Evolutionary conservation across 2,329 filamentous ascomycete species (phyloP).

Genomic region (Elsinoe fawcettii): DNA sequence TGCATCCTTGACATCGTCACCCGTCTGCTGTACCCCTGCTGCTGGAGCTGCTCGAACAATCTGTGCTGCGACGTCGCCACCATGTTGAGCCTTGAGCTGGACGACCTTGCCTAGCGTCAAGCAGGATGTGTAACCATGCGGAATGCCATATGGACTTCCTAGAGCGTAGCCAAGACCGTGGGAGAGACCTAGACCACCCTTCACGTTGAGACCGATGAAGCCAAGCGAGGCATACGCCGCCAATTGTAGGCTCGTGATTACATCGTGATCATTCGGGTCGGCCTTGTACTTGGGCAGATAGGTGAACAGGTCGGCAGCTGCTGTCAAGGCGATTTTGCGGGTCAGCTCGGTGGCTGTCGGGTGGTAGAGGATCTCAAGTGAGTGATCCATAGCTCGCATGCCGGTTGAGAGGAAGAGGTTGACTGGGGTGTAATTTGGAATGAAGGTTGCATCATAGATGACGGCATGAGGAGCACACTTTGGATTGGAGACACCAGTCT

Average conservation of each 20-base stretch:
- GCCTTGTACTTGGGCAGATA: slow-evolving; percentile 41
- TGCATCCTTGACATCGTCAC: slow-evolving; percentile 38
- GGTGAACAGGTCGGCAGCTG: slow-evolving; percentile 42
- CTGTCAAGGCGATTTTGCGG: slow-evolving; percentile 37
- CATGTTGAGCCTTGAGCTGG: slow-evolving; percentile 42
- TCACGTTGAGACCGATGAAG: slow-evolving; percentile 44
- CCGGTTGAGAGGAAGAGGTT: slow-evolving; percentile 46
- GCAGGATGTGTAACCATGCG: slow-evolving; percentile 50
- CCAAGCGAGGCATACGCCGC: slow-evolving; percentile 45
- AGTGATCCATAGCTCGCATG: slow-evolving; percentile 49
- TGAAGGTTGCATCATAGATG: slow-evolving; percentile 47
- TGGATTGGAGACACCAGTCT: slow-evolving; percentile 39
- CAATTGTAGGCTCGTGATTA: slow-evolving; percentile 45
- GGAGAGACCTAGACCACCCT: slow-evolving; percentile 43
- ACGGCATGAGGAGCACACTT: slow-evolving; percentile 41
- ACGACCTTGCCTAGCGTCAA: slow-evolving; percentile 48
- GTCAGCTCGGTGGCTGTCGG: slow-evolving; percentile 44
- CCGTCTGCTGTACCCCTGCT: slow-evolving; percentile 33
- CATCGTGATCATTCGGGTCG: slow-evolving; percentile 39
- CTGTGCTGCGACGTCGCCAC: slow-evolving; percentile 38
- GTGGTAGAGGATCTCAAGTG: slow-evolving; percentile 46
- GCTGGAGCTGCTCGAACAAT: slow-evolving; percentile 40
- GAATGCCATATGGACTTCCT: slow-evolving; percentile 48
- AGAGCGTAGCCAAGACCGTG: slow-evolving; percentile 42
- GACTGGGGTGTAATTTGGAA: slow-evolving; percentile 42